These are phyloP conservation scores for Aureobasidium mangrovei DNA, from an alignment of 2,329 filamentous ascomycete species.

Conservation along the genomic window DNA sequence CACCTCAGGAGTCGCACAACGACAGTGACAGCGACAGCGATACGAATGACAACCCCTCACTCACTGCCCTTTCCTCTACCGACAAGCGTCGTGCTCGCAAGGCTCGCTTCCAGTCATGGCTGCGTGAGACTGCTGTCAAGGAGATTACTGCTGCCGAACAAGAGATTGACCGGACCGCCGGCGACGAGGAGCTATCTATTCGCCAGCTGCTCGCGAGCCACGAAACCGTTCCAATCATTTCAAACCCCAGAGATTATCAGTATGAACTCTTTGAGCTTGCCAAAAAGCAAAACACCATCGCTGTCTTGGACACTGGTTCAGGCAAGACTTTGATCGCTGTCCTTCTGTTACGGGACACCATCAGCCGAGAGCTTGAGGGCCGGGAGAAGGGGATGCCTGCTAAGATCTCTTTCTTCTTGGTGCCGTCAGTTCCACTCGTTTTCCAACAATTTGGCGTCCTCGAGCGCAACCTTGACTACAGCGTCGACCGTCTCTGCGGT, in stretches of 20 bases:
- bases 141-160: slow-evolving; percentile 34
- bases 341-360: slow-evolving; percentile 65
- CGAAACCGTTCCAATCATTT: slow-evolving; percentile 52
- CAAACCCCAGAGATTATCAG: slow-evolving; percentile 81
- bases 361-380: slow-evolving; percentile 68
- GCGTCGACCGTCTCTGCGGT: slow-evolving; percentile 66
- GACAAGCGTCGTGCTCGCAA: slow-evolving; percentile 36
- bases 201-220: slow-evolving; percentile 46
- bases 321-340: slow-evolving; percentile 96
- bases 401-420: slow-evolving; percentile 77
- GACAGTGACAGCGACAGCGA: slow-evolving; percentile 12
- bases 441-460: slow-evolving; percentile 84
- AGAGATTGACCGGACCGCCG: slow-evolving; percentile 26
- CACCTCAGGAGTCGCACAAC: neutral
- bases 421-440: slow-evolving; percentile 77
- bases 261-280: slow-evolving; percentile 83
- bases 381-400: slow-evolving; percentile 51
- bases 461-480: slow-evolving; percentile 68
- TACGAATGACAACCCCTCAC: neutral
- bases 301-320: slow-evolving; percentile 88
- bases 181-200: slow-evolving; percentile 44
- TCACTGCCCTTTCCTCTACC: neutral
- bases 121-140: slow-evolving; percentile 35
- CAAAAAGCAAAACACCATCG: slow-evolving; percentile 77
- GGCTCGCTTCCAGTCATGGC: slow-evolving; percentile 35